Evolutionary conservation across 345 rosid genomes (phyloP).

Genomic region (Lepidium aucheri): DNA sequence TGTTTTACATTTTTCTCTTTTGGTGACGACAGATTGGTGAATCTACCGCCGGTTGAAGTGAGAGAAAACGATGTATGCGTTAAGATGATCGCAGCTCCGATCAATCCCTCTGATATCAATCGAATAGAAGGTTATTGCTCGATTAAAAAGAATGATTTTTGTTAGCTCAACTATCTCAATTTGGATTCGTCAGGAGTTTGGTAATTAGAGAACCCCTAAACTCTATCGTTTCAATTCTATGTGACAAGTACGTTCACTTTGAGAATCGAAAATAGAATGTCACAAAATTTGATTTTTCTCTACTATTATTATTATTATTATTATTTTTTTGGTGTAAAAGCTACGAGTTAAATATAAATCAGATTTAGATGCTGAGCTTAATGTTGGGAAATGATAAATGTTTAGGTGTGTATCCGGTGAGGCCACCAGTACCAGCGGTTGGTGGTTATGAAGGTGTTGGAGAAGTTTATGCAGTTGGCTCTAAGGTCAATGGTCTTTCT

Average conservation of each 20-base stretch:
- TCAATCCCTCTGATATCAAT: conserved; percentile 88
- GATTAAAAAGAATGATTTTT: not conserved
- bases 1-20: not conserved
- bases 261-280: not conserved
- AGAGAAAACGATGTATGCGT: conserved; percentile 75
- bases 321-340: not conserved
- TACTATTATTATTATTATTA: too few species aligned
- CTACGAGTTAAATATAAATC: not conserved
- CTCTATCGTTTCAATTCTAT: not conserved
- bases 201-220: not conserved
- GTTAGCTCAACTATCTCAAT: not conserved
- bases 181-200: not conserved
- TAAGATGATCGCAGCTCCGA: conserved; percentile 84
- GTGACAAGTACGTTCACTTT: not conserved
- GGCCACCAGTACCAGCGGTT: conserved; percentile 82
- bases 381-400: not conserved
- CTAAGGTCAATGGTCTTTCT: conserved; percentile 48
- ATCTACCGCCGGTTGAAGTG: conserved; percentile 64
- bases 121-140: conserved; percentile 60
- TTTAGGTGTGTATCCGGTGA: conserved; percentile 81
- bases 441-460: conserved; percentile 98
- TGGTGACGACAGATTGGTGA: conserved; percentile 36
- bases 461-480: conserved; percentile 60
- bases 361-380: not conserved
- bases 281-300: not conserved